Base-by-base conservation (phyloP, 1,139 yeast species). In the Taphrina deformans region DNA sequence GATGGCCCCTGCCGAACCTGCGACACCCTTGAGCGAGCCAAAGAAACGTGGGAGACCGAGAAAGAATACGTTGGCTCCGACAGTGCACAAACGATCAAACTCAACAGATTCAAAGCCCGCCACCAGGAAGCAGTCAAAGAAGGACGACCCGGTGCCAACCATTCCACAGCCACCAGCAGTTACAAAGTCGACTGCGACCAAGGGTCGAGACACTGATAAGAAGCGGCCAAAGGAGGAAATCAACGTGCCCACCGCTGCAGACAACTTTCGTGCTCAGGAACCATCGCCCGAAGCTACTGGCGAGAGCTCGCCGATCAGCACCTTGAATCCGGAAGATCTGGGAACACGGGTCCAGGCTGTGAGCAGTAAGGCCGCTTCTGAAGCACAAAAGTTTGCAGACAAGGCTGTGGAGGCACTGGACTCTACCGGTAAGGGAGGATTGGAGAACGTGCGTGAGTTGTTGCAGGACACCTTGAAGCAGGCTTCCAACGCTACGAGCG, bases 41-140 rank as follows among this genome's bases (percentile, higher is more conserved):
- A 59, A 59, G 31, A 40, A 44, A 14, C 63, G 63, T 24, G 63
- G 63, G 2, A 48, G 63, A 4, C 63, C 63, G n/a, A 48, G 48
- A n/a, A 59, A 59, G 56, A 33, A 14, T n/a, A 35, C 40, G 3
- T 21, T 59, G 14, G 40, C 50, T 6, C 45, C 58, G 3, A 27
- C 41, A 2, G 41, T 50, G 2, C 63, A 50, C 56, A 59, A 50
- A 40, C 56, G 63, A 9, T 59, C 63, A 2, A 33, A 51, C 14
- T 59, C 63, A 31, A 59, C 56, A 4, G 63, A 59, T 21, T 27
- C 63, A 5, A 59, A 59, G 29, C 41, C 63, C 14, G 38, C 31
- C 9, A 21, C 35, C 3, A 24, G 16, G 31, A 38, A 23, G 21
- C 31, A 38, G n/a, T 35, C 55, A 16, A 50, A 33, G 7, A 48